These are phyloP conservation scores for Erythrobasidium yunnanense DNA, from an alignment of 768 basidiomycete genomes.

Conservation along the genomic window DNA sequence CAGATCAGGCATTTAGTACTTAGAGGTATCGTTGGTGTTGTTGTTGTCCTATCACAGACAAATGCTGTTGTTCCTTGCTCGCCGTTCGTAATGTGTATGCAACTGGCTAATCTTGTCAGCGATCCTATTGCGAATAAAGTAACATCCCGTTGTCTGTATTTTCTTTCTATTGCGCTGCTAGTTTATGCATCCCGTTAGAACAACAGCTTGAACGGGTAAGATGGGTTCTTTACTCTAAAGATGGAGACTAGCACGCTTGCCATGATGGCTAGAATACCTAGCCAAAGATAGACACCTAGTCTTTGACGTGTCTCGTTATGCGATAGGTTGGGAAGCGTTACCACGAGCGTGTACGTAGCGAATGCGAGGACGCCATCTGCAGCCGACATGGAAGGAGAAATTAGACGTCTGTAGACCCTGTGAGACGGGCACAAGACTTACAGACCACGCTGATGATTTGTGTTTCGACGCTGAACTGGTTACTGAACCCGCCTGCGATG, in stretches of 20 bases:
- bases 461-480: conserved; percentile 84
- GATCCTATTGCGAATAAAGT: too few species aligned
- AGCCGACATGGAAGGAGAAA: background rate
- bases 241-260: conserved; percentile 77
- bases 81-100: too few species aligned
- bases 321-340: conserved; percentile 56
- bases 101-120: too few species aligned
- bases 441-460: conserved; percentile 76
- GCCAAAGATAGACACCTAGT: conserved; percentile 80
- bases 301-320: conserved; percentile 64
- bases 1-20: too few species aligned
- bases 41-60: too few species aligned
- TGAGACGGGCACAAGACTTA: conserved; percentile 45
- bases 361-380: conserved; percentile 72
- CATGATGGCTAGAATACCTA: conserved; percentile 63
- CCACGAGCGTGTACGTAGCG: conserved; percentile 66
- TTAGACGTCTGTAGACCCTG: background rate
- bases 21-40: too few species aligned
- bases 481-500: conserved; percentile 80
- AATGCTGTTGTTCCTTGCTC: too few species aligned
- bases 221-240: conserved; percentile 77
- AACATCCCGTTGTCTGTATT: too few species aligned
- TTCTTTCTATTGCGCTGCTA: too few species aligned
- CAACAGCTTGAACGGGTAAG: conserved; percentile 26
- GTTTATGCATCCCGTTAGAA: too few species aligned